Conservation (phyloP, 2,329 filamentous ascomycete species). For the Mariannaea elegans region DNA sequence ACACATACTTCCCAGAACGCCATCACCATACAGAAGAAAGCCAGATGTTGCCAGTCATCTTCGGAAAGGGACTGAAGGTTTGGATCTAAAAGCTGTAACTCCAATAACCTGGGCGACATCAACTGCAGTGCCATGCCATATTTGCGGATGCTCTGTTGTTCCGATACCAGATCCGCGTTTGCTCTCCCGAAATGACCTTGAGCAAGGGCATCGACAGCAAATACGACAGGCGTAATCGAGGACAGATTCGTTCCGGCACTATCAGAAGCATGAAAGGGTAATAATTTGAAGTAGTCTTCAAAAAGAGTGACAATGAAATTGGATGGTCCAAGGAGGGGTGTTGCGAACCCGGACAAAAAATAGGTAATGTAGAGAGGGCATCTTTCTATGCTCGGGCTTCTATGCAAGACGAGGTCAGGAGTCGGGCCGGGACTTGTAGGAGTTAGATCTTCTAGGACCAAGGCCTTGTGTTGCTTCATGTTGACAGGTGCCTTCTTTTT, state of each 20-base stretch:
- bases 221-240: background rate
- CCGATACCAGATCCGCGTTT: background rate
- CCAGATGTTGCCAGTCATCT: slow-evolving; percentile 4
- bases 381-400: background rate
- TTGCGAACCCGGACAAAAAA: background rate
- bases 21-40: slow-evolving; percentile 6
- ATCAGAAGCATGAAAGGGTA: background rate
- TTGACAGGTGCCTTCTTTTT: background rate
- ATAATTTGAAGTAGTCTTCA: background rate
- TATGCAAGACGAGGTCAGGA: background rate
- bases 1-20: slow-evolving; percentile 1
- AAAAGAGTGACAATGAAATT: background rate
- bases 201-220: background rate
- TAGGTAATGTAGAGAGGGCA: background rate
- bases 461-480: too few species aligned
- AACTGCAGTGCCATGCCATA: background rate
- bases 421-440: background rate
- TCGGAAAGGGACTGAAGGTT: background rate
- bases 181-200: slow-evolving; percentile 1
- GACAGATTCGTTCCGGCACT: background rate
- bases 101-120: background rate
- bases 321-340: background rate
- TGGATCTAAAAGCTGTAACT: background rate
- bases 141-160: background rate
- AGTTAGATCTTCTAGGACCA: too few species aligned